Percentiles rank a stretch among this genome's conserved stretches.
Evolutionary conservation across 176 grass and related monocot genomes (phyloP).

Genomic region (Oryza longistaminata): DNA sequence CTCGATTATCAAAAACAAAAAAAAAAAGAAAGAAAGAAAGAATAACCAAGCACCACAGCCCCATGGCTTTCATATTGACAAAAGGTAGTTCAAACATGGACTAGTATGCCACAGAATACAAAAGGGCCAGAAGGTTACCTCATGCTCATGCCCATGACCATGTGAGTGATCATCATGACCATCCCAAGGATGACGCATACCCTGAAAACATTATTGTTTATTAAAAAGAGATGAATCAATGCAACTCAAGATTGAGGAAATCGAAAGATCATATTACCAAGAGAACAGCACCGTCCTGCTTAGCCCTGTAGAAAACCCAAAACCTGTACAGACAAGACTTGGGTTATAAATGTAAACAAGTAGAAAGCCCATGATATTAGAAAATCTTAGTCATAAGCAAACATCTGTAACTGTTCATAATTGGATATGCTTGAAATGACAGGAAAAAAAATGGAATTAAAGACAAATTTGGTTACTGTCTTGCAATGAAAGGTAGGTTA

Average conservation of each 20-base stretch:
- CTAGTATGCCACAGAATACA: background rate
- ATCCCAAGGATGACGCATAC: constrained; percentile 94
- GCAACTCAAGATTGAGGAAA: background rate
- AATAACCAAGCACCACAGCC: no score
- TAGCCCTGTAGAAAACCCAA: constrained; percentile 96
- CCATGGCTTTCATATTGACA: background rate
- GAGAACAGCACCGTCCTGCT: constrained; percentile 80
- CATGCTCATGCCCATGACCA: constrained; percentile 63
- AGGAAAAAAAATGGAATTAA: no score
- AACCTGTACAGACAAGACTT: constrained; percentile 57
- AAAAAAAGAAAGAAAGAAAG: no score
- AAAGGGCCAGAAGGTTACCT: constrained; percentile 42
- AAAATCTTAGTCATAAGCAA: no score
- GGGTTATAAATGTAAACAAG: constrained; percentile 1
- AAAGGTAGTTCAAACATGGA: background rate
- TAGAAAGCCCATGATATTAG: background rate
- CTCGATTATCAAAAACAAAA: background rate
- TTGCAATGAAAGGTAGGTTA: no score
- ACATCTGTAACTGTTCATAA: no score
- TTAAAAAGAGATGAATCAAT: background rate
- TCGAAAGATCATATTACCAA: constrained; percentile 52
- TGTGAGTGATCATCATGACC: constrained; percentile 85
- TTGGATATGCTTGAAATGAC: no score
- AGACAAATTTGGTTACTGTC: no score
- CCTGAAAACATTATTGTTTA: constrained; percentile 45